Evolutionary conservation across 73 alveolate genomes (phyloP).

Genomic region (Breviolum minutum): DNA sequence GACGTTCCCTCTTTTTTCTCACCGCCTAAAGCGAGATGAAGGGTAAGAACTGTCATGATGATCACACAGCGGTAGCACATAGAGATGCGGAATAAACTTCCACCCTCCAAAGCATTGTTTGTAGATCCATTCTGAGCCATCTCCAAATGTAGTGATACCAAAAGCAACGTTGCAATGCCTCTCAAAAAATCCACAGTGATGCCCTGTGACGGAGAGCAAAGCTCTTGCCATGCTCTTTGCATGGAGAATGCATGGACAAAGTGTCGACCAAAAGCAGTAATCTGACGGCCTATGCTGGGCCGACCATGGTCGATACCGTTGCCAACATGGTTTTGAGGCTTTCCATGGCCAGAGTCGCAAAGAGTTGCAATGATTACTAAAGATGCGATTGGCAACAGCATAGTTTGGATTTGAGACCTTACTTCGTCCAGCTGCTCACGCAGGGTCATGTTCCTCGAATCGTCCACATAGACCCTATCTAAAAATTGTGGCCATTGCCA

Average conservation of each 20-base stretch:
- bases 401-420: background rate
- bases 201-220: background rate
- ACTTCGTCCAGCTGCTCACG: background rate
- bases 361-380: background rate
- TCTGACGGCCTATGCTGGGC: background rate
- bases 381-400: background rate
- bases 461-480: background rate
- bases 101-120: background rate
- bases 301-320: background rate
- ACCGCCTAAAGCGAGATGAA: background rate
- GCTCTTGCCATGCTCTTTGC: background rate
- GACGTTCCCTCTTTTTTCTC: background rate
- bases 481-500: conserved; percentile 41
- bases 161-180: background rate
- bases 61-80: conserved; percentile 3
- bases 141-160: conserved; percentile 11
- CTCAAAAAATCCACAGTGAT: background rate
- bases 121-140: background rate
- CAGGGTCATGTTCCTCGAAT: background rate
- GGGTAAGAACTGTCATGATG: conserved; percentile 9
- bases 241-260: background rate
- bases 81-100: background rate
- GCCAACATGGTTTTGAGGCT: no score
- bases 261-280: background rate
- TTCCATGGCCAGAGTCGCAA: background rate